Conservation (phyloP, 345 rosid genomes). For the Hypericum perforatum region DNA sequence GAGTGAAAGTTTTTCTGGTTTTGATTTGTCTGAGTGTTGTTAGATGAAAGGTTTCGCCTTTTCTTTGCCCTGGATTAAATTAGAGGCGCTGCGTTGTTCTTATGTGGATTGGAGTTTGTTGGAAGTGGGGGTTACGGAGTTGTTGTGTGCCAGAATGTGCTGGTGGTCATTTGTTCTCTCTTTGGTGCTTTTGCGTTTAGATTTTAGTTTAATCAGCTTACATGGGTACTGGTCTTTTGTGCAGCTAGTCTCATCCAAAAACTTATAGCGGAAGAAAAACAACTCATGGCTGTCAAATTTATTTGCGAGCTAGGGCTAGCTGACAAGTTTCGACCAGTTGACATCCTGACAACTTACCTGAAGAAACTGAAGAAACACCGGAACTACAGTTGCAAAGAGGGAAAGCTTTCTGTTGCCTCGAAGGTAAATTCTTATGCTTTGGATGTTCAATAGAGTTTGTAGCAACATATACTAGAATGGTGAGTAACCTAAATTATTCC, state of each 20-base stretch:
- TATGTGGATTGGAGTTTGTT: too few species aligned
- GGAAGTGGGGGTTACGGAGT: too few species aligned
- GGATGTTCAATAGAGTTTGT: conserved; percentile 3
- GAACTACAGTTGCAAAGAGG: conserved; percentile 22
- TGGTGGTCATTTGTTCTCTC: too few species aligned
- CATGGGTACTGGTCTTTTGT: conserved; percentile 1
- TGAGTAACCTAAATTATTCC: conserved; percentile 1
- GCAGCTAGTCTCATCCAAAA: conserved; percentile 44
- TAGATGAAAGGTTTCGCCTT: too few species aligned
- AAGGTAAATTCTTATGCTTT: conserved; percentile 29
- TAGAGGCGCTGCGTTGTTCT: too few species aligned
- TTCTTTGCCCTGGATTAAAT: too few species aligned
- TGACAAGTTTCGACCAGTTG: conserved; percentile 44
- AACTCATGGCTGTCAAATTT: conserved; percentile 44
- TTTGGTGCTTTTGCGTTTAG: too few species aligned
- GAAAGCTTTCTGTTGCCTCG: conserved; percentile 33
- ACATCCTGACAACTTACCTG: conserved; percentile 39
- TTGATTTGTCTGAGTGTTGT: too few species aligned
- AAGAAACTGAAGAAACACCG: conserved; percentile 28
- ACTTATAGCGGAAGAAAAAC: conserved; percentile 42
- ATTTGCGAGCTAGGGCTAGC: conserved; percentile 52
- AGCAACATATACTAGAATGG: not conserved
- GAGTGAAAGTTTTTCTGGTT: too few species aligned
- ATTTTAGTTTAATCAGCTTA: too few species aligned
- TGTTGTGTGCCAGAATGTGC: too few species aligned